Evolutionary conservation across 371 early-diverging fungal species (phyloP), one percentile per base, ranked within the genome.

Genomic region (Haplosporangium sp.): DNA sequence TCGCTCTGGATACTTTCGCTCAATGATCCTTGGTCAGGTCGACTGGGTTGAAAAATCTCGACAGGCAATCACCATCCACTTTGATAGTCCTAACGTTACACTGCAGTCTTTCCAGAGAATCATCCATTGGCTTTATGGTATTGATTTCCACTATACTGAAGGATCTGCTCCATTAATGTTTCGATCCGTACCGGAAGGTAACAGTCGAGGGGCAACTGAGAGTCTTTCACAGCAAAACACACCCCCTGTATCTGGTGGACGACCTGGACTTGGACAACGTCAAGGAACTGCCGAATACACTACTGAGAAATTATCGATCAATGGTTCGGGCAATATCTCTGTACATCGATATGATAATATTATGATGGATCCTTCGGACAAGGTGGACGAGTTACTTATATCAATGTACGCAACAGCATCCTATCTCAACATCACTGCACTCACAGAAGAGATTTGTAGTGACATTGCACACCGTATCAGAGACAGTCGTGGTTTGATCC

Each of bases 91-190:
- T 10, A 70, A 74, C 40, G 75, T 79, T 1, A 79, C 74, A 34
- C 55, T 79, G 9, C 65, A 74, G 60, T 62, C 81, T 19, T 79
- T 79, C 35, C 81, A 74, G 52, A 61, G 74, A 34, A 74, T 74
- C 55, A 67, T 79, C 47, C 81, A 79, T 19, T 79, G 81, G 81
- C 81, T 79, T 65, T 79, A 79, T 35, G 81, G 81, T 0, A 74
- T 71, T 7, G 81, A 79, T 58, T 79, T 60, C 58, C 81, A 79
- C 44, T 77, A 72, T 42, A 55, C 66, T 5, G 78, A 77, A 50
- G 74, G 71, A 1, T 39, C 56, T 50, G 81, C 74, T 4, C 81
- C 81, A 0, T 56, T 71, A 20, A 58, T 61, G 2, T 77, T 73
- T 48, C 53, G 44, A 50, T 11, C 58, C 17, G 44, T 27, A 4